These are phyloP conservation scores for Fusarium virguliforme DNA, from an alignment of 2,329 filamentous ascomycete genomes.

Conservation along the genomic window DNA sequence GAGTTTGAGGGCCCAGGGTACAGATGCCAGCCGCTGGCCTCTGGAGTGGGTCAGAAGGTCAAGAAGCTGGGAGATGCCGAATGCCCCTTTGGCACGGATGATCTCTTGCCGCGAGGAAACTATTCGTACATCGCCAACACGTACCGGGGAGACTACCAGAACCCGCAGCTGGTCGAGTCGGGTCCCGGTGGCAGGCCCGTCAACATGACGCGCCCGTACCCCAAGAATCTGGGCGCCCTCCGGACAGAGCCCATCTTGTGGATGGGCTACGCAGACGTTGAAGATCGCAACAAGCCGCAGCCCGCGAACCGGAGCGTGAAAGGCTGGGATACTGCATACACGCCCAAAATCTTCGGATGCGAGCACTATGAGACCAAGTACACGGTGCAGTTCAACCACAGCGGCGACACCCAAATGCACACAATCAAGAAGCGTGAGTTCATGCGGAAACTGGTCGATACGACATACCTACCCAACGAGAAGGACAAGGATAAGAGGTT, in stretches of 20 bases:
- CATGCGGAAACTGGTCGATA: constrained; percentile 42
- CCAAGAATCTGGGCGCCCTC: constrained; percentile 44
- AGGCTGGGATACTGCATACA: constrained; percentile 47
- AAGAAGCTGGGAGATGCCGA: constrained; percentile 36
- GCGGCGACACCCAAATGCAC: constrained; percentile 40
- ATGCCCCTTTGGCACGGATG: constrained; percentile 44
- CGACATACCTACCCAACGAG: constrained; percentile 29
- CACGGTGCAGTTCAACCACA: constrained; percentile 47
- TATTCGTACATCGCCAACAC: constrained; percentile 44
- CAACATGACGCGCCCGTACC: constrained; percentile 36
- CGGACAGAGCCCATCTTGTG: constrained; percentile 48
- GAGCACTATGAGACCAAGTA: constrained; percentile 48
- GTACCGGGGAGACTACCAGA: constrained; percentile 43
- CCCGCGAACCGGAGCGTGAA: constrained; percentile 21
- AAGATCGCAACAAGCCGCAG: constrained; percentile 39
- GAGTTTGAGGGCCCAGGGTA: constrained; percentile 48
- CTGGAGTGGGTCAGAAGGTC: constrained; percentile 27
- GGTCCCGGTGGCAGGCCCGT: constrained; percentile 30
- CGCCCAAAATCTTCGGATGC: constrained; percentile 49
- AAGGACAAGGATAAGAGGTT: constrained; percentile 40
- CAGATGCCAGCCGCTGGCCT: constrained; percentile 40
- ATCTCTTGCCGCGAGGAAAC: constrained; percentile 43
- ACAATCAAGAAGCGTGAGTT: constrained; percentile 40
- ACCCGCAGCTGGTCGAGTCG: constrained; percentile 26
- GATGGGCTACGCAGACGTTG: constrained; percentile 48